Evolutionary conservation across 2,329 filamentous ascomycete species (phyloP), one percentile per base, ranked within the genome.

Genomic region (Fusarium beomiforme): DNA sequence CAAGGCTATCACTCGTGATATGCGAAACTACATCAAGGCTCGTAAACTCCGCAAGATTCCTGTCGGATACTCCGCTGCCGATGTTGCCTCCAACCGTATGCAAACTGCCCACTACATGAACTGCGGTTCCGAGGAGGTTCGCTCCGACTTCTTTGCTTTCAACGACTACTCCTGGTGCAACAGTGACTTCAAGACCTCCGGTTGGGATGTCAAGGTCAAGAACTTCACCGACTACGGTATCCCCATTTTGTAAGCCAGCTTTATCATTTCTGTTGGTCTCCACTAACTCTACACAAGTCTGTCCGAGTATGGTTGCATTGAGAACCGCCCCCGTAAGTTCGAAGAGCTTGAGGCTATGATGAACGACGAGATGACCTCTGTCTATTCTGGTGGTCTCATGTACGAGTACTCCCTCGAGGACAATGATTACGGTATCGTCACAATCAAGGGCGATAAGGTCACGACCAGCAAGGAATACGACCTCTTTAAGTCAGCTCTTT

Each of bases 351-450:
- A 82, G 50, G 87, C 95, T 47, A 86, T 99, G 63, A 98, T 98
- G 91, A 89, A 85, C 82, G 83, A 82, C 23, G 81, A 97, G 66
- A 98, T 98, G 95, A 94, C 92, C 11, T 75, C 81, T 21, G 94
- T 98, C 77, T 98, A 97, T 88, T 98, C 95, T 42, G 96, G 96
- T 77, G 96, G 96, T 81, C 89, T 99, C 41, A 93, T 98, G 81
- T 99, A 98, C 84, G 95, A 98, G 83, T 99, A 97, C 86, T 91
- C 92, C 13, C 84, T 92, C 78, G 94, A 97, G 82, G 86, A 87
- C 67, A 93, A 91, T 83, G 86, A 91, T 47, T 98, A 90, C 81
- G 95, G 95, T 71, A 91, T 97, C 64, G 94, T 95, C 78, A 83
- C 88, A 63, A 85, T 96, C 77, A 78, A 81, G 49, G 87, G 86